Evolutionary conservation across 176 grass and related monocot genomes (phyloP), one percentile per base, ranked within the genome.

Genomic region (Eleusine coracana): DNA sequence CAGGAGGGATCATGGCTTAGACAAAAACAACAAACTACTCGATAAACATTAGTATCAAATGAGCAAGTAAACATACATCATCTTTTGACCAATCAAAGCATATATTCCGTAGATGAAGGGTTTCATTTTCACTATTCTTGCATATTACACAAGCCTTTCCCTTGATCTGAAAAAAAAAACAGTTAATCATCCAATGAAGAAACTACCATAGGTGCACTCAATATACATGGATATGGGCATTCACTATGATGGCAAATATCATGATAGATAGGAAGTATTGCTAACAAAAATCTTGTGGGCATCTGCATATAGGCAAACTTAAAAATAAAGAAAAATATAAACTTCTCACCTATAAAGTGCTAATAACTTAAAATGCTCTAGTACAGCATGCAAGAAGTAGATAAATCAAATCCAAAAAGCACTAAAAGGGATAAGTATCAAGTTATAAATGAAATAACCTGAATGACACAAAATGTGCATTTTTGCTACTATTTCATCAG

Each of bases 71-170:
- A 42, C 54, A 65, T 86, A 91, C 90, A 40, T 91, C 82, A 86
- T 88, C 68, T 78, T 85, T 82, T 79, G 86, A 78, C 90, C 90
- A 91, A 75, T 88, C 86, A 69, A 84, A 78, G 74, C 90, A 88
- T 78, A 91, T 91, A 77, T 91, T 91, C 45, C 82, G 73, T 11
- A 91, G n/a, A 82, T 91, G 90, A 86, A 91, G 86, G 66, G 82
- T 91, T 74, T 88, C 86, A n/a, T 79, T 91, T 74, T 82, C 90
- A 82, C 76, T 82, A 28, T 88, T 91, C 78, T 79, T 91, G 77
- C 76, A 88, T 88, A 91, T 85, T 61, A 74, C 74, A 75, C 90
- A 91, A 39, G 73, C 15, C 83, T 86, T 88, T 56, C 90, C 86
- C 68, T 85, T 91, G 49, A 91, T 77, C 90, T 91, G 82, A 83